Evolutionary conservation across 2,329 filamentous ascomycete genomes (phyloP), one percentile per base, ranked within the genome.

Genomic region (Alternaria infectoria): DNA sequence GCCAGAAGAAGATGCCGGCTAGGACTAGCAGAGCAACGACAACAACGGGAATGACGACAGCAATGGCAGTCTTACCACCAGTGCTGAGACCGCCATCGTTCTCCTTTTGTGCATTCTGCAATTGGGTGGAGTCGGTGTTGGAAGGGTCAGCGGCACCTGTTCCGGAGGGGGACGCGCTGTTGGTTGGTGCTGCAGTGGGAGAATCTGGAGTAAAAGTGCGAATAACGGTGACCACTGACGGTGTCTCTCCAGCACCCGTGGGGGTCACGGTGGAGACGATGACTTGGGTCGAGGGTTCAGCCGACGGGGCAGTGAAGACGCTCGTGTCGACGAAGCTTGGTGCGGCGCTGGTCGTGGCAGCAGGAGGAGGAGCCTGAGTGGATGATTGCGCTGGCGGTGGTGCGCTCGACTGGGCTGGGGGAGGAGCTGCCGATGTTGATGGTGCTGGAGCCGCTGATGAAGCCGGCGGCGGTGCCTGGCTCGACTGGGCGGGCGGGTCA

Each of bases 31-130:
- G 81, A 2, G 93, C 93, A 40, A 98, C 93, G 2, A 91, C 93
- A 1, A 90, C 93, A 52, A 99, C 95, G 5, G 96, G 96, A 2
- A 98, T 92, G 6, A 97, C 93, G 1, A 99, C 96, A 4, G 94
- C 95, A 54, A 98, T 90, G 8, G 96, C 95, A 65, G 97, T 97
- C 70, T 88, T 94, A 51, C 90, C 91, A 32, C 86, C 85, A 51
- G 86, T 85, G 69, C 78, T 83, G 8, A 94, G 81, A 3, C 87
- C 86, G 6, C 61, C 68, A 23, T 60, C 60, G 32, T 45, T 58
- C 9, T 66, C 59, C 11, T 55, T 65, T 17, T 65, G 45, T 25
- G 59, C 66, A 6, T 70, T 61, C 56, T 70, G 52, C 45, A 69
- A 54, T 40, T 60, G 47, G 28, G 62, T 61, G 10, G 64, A 28